Conservation (phyloP, 1,139 yeast genomes). For the Blastobotrys illinoisensis region DNA sequence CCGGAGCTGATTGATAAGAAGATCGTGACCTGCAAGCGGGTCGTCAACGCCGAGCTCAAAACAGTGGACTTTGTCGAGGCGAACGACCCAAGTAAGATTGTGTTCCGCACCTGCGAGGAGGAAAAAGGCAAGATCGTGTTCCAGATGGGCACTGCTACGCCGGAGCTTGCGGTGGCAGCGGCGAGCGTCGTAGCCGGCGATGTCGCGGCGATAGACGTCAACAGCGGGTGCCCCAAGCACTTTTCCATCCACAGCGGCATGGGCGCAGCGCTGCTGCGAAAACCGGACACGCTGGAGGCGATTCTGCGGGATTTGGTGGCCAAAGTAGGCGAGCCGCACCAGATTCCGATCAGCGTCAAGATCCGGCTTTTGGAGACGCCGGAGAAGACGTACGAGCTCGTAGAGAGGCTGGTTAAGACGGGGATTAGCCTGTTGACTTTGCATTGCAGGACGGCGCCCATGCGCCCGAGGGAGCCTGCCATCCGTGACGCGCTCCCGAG, state of each 20-base stretch:
- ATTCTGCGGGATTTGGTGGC: conserved; percentile 64
- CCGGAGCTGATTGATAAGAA: conserved; percentile 92
- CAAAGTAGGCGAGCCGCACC: conserved; percentile 70
- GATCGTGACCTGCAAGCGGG: conserved; percentile 61
- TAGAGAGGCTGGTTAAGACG: conserved; percentile 61
- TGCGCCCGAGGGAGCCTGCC: conserved; percentile 86
- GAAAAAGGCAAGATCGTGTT: conserved; percentile 68
- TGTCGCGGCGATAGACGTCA: conserved; percentile 88
- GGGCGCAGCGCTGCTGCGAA: conserved; percentile 88
- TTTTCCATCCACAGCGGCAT: conserved; percentile 81
- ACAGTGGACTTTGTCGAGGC: conserved; percentile 33
- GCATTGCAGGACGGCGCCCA: conserved; percentile 83
- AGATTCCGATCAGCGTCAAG: conserved; percentile 83
- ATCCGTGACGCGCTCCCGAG: conserved; percentile 55
- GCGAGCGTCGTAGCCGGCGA: conserved; percentile 74
- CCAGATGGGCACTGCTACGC: conserved; percentile 83
- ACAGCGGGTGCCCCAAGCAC: conserved; percentile 83
- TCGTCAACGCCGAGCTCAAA: conserved; percentile 28
- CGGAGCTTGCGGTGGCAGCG: conserved; percentile 82
- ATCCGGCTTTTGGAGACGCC: conserved; percentile 74
- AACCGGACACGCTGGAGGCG: conserved; percentile 70
- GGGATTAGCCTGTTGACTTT: conserved; percentile 83
- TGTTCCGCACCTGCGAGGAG: conserved; percentile 59
- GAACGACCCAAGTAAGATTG: conserved; percentile 39
- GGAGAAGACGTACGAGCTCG: conserved; percentile 56